Conservation (phyloP, 2,329 filamentous ascomycete species). For the Cladosporium colombiae region DNA sequence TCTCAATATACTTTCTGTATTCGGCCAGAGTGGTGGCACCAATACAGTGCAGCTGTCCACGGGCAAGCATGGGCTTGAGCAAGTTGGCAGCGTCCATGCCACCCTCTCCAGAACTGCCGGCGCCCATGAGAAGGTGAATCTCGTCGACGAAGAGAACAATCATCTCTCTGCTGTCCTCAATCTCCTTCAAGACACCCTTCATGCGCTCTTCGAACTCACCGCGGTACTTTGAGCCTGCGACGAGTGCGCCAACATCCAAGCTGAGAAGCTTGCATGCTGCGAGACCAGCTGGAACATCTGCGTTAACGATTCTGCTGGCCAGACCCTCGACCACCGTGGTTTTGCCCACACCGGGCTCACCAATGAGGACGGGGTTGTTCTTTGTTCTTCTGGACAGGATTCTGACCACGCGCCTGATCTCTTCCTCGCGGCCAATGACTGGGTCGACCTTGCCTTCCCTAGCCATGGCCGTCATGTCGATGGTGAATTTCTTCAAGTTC, state of each 20-base stretch:
- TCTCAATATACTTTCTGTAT: conserved; percentile 98
- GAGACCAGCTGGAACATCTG: conserved; percentile 92
- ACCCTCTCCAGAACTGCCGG: conserved; percentile 88
- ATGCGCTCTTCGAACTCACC: conserved; percentile 99
- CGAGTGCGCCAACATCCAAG: conserved; percentile 89
- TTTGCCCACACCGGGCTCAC: conserved; percentile 97
- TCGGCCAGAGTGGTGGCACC: conserved; percentile 93
- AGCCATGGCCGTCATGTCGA: conserved; percentile 96
- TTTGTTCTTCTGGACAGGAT: conserved; percentile 93
- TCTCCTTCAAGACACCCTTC: conserved; percentile 98
- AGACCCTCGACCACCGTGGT: conserved; percentile 97
- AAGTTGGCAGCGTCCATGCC: conserved; percentile 99
- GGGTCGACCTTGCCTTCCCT: conserved; percentile 97
- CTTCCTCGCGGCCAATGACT: conserved; percentile 94
- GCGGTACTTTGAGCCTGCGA: conserved; percentile 96
- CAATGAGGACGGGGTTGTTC: conserved; percentile 98
- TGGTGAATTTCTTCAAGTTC: conserved; percentile 96
- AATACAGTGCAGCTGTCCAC: conserved; percentile 96
- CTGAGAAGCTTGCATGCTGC: conserved; percentile 92
- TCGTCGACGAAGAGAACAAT: conserved; percentile 98
- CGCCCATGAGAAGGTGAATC: conserved; percentile 97
- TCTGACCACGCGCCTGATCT: conserved; percentile 86
- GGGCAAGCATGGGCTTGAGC: conserved; percentile 95
- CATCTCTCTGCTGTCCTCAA: conserved; percentile 90
- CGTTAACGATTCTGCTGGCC: conserved; percentile 92